These are phyloP conservation scores for Anaeramoeba flamelloides DNA, from an alignment of 78 protist species.

Conservation along the genomic window DNA sequence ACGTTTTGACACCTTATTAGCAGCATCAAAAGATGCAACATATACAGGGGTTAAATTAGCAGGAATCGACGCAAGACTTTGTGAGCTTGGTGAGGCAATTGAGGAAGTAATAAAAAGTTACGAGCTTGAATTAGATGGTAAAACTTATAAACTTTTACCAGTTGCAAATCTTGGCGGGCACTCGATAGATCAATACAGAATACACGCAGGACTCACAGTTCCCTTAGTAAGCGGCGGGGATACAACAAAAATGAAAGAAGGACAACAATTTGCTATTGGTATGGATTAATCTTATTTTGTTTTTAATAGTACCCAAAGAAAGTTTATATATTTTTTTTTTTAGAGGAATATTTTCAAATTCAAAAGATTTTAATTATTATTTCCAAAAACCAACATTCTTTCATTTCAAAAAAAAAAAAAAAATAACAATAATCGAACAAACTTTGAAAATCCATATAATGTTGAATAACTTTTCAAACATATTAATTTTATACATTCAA, in stretches of 20 bases:
- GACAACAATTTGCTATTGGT: conserved; percentile 7
- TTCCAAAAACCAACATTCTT: no score
- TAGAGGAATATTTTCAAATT: no score
- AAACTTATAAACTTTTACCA: background rate
- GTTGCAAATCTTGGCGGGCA: conserved; percentile 4
- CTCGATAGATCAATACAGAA: background rate
- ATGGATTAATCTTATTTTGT: no score
- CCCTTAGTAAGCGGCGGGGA: background rate
- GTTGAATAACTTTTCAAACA: no score
- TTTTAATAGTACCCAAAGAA: no score
- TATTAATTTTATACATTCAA: no score
- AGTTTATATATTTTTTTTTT: no score
- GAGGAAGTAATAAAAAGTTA: background rate
- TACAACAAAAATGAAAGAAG: background rate
- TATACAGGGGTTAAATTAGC: conserved; percentile 7
- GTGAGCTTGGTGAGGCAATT: conserved; percentile 3
- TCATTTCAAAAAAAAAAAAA: no score
- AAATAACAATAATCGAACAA: no score
- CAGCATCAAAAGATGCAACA: no score
- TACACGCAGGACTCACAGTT: conserved; percentile 4
- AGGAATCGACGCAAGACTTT: background rate
- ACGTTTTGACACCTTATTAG: background rate
- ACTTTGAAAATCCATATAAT: no score
- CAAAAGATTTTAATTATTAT: no score
- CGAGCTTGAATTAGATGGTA: conserved; percentile 1